Base-by-base conservation (phyloP, 768 basidiomycete genomes). In the Coprinopsis marcescibilis region DNA sequence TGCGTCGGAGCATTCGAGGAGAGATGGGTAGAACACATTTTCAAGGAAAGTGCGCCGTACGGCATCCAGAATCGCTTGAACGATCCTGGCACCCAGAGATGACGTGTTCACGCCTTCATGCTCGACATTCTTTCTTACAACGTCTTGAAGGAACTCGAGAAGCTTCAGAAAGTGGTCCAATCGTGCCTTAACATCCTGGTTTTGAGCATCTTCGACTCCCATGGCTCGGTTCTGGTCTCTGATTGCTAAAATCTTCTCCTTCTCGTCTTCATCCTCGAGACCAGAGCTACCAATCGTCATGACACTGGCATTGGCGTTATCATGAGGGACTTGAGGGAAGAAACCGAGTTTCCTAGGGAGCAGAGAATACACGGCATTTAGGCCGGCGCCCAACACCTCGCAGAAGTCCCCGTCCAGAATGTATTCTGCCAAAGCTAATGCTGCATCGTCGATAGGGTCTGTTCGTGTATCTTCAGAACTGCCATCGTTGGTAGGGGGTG, bases 361-460 rank as follows among this genome's bases (percentile, higher is more conserved):
- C 2, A 92, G 66, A 2, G 92, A 96, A 59, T 95, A 97, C 1
- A 95, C 87, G 0, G 95, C 95, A 3, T 91, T 85, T 10, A 98
- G 63, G 13, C 93, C 92, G 2, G 95, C 95, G 14, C 85, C 91
- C 37, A 98, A 78, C 10, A 98, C 95, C 53, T 97, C 93, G n/a
- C 92, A 90, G 62, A 96, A 95, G 64, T 97, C 95, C n/a, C 93
- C 90, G 57, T 95, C 90, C 14, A 96, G 76, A 43, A 97, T 89
- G 60, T 91, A 96, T 60, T 94, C 91, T 15, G 90, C 90, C 30
- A 98, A 70, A 6, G 89, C 87, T 34, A 94, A 71, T 1, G 87
- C 86, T 1, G 91, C 89, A 58, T 93, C 91, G 24, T 78, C 79
- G 33, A 90, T 77, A 2, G 92, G 84, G 60, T 95, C 90, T 20